Conservation (phyloP, 75 land plant genomes). For the Picea sitchensis region DNA sequence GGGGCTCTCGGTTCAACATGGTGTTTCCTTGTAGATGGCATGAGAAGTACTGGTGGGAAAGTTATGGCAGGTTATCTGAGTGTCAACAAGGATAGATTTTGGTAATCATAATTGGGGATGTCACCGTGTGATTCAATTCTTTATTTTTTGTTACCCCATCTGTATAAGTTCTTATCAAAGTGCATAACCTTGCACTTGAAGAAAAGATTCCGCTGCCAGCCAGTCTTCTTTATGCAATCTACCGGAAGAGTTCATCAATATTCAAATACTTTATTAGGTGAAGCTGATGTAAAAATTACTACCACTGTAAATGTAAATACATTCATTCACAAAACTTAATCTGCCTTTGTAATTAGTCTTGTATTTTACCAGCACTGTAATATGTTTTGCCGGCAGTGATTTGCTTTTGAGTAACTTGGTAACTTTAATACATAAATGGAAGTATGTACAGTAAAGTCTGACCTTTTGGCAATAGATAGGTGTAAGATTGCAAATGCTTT, state of each 20-base stretch:
- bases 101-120: constrained; percentile 32
- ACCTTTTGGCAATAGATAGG: no score
- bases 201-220: background rate
- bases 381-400: no score
- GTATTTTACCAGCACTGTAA: no score
- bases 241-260: background rate
- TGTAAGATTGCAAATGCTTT: no score
- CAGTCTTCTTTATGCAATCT: background rate
- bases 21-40: constrained; percentile 31
- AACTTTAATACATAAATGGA: no score
- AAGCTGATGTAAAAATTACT: background rate
- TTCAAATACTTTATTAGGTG: background rate
- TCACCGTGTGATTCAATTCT: background rate
- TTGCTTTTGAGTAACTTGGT: no score
- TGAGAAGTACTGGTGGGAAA: constrained; percentile 70
- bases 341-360: background rate
- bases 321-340: background rate
- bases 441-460: no score
- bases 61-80: constrained; percentile 88
- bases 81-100: constrained; percentile 82
- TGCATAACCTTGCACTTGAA: background rate
- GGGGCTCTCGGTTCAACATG: constrained; percentile 51
- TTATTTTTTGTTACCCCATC: background rate
- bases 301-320: background rate
- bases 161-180: background rate